phyloP scores from a whole-genome alignment of 495 filamentous ascomycete genomes.

The Aspergillus affinis region DNA sequence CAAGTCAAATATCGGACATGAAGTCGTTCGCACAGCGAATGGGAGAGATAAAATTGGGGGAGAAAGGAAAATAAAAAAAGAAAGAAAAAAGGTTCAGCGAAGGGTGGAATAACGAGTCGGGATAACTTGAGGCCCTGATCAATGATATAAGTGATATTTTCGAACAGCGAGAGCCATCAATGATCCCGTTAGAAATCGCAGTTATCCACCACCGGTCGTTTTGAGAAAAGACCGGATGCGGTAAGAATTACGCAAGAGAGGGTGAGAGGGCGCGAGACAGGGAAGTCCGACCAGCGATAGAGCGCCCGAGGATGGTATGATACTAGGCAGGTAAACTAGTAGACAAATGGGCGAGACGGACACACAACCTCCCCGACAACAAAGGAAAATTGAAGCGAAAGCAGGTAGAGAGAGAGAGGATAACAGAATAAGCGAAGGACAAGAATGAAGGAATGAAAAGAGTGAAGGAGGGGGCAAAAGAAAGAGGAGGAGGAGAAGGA shows the following conservation, averaged over 20 bases:
- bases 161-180: not conserved
- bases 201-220: not conserved
- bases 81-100: conserved; percentile 14
- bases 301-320: not conserved
- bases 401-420: conserved; percentile 6
- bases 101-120: conserved; percentile 4
- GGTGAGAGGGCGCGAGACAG: not conserved
- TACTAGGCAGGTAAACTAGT: not conserved
- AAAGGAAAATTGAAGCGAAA: conserved; percentile 14
- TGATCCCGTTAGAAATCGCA: not conserved
- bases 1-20: conserved; percentile 14
- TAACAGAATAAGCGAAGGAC: conserved; percentile 8
- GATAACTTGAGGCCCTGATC: not conserved
- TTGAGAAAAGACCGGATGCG: not conserved
- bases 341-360: not conserved
- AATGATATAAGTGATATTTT: not conserved
- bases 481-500: conserved; percentile 15
- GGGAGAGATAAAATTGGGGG: conserved; percentile 10
- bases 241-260: not conserved
- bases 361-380: conserved; percentile 2
- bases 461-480: conserved; percentile 16
- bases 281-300: not conserved
- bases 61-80: conserved; percentile 14
- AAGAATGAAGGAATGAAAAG: conserved; percentile 7
- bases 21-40: conserved; percentile 18